Conservation (phyloP, 306 rosid species). For the Rosa lucieae region DNA sequence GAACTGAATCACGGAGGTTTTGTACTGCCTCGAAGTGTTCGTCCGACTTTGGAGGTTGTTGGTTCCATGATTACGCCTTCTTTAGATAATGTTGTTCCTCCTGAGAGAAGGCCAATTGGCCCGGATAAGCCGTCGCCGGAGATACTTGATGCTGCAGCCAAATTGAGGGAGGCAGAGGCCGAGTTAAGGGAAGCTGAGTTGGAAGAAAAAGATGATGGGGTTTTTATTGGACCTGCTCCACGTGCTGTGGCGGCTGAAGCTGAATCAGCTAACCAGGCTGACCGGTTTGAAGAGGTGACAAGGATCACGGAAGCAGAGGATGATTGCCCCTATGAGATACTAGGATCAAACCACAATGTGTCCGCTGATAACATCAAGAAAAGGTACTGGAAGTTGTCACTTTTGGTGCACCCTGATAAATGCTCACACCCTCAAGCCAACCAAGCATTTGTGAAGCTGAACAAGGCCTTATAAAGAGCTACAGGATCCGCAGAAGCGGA, state of each 20-base stretch:
- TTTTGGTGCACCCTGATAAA: conserved; percentile 97
- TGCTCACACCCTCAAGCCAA: conserved; percentile 87
- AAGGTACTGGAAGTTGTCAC: conserved; percentile 92
- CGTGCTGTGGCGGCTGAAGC: conserved; percentile 74
- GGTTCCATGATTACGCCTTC: conserved; percentile 51
- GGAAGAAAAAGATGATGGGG: conserved; percentile 55
- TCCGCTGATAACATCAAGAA: conserved; percentile 69
- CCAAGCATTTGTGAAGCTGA: conserved; percentile 84
- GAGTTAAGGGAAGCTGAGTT: conserved; percentile 74
- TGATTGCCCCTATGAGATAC: conserved; percentile 67
- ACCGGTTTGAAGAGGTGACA: conserved; percentile 93
- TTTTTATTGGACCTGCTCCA: conserved; percentile 82
- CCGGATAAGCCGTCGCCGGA: conserved; percentile 94
- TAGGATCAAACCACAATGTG: conserved; percentile 72
- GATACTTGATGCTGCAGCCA: conserved; percentile 89
- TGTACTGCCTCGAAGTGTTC: conserved; percentile 52
- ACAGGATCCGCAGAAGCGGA: conserved; percentile 56
- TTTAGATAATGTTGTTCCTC: conserved; percentile 43
- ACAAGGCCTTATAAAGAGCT: conserved; percentile 62
- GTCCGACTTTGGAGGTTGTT: conserved; percentile 67
- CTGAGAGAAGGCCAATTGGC: conserved; percentile 67
- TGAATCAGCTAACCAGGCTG: conserved; percentile 85
- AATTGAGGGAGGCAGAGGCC: conserved; percentile 79
- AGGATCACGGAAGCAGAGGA: conserved; percentile 73
- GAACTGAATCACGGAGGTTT: conserved; percentile 58